Conservation (phyloP, 139 green algal species). For the Tetradesmus lagerheimii region DNA sequence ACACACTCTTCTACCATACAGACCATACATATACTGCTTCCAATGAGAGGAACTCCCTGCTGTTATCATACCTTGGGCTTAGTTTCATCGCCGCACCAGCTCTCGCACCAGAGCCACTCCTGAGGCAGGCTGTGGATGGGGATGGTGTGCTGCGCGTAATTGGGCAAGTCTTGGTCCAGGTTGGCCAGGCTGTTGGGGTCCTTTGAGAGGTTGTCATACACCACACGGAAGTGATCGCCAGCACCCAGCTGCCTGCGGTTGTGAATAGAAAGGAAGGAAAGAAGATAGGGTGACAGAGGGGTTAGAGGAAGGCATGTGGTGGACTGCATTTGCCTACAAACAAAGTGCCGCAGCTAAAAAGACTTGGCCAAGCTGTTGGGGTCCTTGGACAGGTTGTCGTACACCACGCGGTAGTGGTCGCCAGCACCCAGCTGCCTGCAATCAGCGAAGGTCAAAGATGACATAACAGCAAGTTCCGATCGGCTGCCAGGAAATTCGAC, state of each 20-base stretch:
- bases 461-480: too few species aligned
- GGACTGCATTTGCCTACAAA: too few species aligned
- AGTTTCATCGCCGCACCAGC: conserved; percentile 97
- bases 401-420: conserved; percentile 83
- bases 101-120: conserved; percentile 99
- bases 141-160: conserved; percentile 97
- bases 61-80: conserved; percentile 69
- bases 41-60: too few species aligned
- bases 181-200: conserved; percentile 98
- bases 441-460: too few species aligned
- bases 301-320: too few species aligned
- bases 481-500: too few species aligned
- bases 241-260: conserved; percentile 71
- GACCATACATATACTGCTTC: neutral
- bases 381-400: too few species aligned
- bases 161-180: conserved; percentile 98
- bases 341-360: too few species aligned
- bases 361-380: too few species aligned
- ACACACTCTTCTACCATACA: neutral
- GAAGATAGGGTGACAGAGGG: too few species aligned
- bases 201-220: conserved; percentile 96
- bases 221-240: conserved; percentile 78
- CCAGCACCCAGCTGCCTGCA: conserved; percentile 77
- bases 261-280: neutral
- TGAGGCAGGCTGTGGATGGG: conserved; percentile 93